Evolutionary conservation across 78 protist genomes (phyloP).

Genomic region (Dictyostelium firmibasis): DNA sequence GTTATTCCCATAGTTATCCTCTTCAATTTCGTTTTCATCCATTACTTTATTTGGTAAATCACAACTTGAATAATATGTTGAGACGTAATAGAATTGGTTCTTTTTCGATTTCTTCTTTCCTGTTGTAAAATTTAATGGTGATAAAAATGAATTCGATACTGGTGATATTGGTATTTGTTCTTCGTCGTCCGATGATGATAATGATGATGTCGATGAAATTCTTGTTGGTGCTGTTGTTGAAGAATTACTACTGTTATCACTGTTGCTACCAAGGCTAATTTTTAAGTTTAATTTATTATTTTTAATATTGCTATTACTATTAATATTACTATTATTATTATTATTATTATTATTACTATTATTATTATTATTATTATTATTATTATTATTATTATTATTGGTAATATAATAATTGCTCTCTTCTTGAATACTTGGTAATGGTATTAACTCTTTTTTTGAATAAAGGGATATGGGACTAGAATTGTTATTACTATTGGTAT

Average conservation of each 20-base stretch:
- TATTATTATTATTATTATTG: background rate
- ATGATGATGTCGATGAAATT: background rate
- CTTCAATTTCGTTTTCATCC: background rate
- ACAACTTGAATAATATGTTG: conserved; percentile 60
- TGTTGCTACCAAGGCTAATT: background rate
- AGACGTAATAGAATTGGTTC: conserved; percentile 52
- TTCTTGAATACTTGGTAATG: background rate
- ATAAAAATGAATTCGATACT: conserved; percentile 19
- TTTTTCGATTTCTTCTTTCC: conserved; percentile 42
- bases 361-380: background rate
- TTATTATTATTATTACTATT: background rate
- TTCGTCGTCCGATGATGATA: background rate
- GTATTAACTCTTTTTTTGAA: background rate
- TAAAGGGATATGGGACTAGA: background rate
- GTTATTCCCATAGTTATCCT: background rate
- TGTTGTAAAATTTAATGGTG: conserved; percentile 75
- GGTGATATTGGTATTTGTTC: conserved; percentile 13
- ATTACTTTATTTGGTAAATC: conserved; percentile 27
- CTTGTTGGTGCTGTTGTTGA: background rate
- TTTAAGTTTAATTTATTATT: background rate
- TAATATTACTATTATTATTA: background rate
- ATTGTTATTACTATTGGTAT: background rate
- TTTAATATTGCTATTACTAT: no score
- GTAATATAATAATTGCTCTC: background rate
- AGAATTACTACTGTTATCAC: background rate